Base-by-base conservation (phyloP, 2,329 filamentous ascomycete species). In the Fusarium sp. region DNA sequence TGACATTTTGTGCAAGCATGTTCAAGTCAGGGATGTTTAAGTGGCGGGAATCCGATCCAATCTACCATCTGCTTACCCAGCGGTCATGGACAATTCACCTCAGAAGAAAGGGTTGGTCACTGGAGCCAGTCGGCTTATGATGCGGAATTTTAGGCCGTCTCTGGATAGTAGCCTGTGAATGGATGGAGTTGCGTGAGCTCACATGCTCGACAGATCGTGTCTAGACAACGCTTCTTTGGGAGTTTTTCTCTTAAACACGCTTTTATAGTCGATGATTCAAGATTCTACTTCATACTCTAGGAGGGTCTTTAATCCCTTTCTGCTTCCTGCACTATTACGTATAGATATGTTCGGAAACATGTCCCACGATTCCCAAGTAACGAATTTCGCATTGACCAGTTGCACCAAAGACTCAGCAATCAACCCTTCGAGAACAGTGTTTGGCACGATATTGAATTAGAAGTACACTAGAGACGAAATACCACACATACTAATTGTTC, bases 201-300 rank as follows among this genome's bases (percentile, higher is more conserved):
- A 35, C 12, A 35, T 35, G 28, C 7, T 35, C 48, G 6, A 18
- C 31, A 51, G 22, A 51, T 35, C 0, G 15, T 35, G n/a, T 8
- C 7, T 49, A 3, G 15, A 33, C 31, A 9, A 3, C 7, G 3
- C 12, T 31, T 49, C 28, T 33, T 49, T 24, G 10, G 7, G 14
- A 3, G 10, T 7, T 10, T 4, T 20, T 35, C 7, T 2, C 18
- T 24, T 20, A 5, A 2, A 10, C 4, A 24, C 11, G 8, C 31
- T 24, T n/a, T 9, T 7, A 35, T 35, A 6, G 18, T 24, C 13
- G 18, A 33, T 17, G 7, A 31, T 6, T 12, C 1, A 49, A 31
- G 24, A 17, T 13, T 31, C 12, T 13, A 18, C 22, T 17, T 18
- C 11, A n/a, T 17, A 47, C 12, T 28, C 26, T 47, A 9, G 9